These are phyloP conservation scores for Botrytis aclada DNA, from an alignment of 2,329 filamentous ascomycete genomes.

Conservation along the genomic window DNA sequence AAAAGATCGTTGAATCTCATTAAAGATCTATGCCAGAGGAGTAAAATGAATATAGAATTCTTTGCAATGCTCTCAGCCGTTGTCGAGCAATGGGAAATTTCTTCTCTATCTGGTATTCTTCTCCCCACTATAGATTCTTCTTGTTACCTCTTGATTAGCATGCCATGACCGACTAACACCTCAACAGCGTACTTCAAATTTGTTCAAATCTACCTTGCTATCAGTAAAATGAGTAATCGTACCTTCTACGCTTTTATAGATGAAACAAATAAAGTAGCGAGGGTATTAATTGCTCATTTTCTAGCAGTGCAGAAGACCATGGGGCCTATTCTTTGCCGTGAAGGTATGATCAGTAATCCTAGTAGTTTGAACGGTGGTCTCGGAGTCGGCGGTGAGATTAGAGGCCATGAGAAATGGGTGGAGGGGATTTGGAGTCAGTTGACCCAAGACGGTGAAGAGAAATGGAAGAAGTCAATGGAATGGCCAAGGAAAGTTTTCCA, in stretches of 20 bases:
- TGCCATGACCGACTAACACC: not conserved
- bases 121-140: not conserved
- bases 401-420: not conserved
- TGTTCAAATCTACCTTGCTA: not conserved
- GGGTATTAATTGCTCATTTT: not conserved
- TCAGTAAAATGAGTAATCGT: not conserved
- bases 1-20: not conserved
- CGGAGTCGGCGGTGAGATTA: not conserved
- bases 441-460: not conserved
- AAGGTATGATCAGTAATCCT: not conserved
- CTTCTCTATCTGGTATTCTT: not conserved
- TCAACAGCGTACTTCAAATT: not conserved
- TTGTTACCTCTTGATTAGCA: not conserved
- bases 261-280: not conserved
- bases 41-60: not conserved
- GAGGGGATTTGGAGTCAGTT: not conserved
- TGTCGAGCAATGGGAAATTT: not conserved
- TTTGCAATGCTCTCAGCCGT: not conserved
- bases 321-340: not conserved
- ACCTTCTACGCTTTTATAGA: not conserved
- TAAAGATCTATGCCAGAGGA: not conserved
- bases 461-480: not conserved
- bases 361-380: not conserved
- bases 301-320: not conserved
- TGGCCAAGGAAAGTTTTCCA: not conserved